Evolutionary conservation across 2,329 filamentous ascomycete species (phyloP).

Genomic region (Hypoxylon sp.): DNA sequence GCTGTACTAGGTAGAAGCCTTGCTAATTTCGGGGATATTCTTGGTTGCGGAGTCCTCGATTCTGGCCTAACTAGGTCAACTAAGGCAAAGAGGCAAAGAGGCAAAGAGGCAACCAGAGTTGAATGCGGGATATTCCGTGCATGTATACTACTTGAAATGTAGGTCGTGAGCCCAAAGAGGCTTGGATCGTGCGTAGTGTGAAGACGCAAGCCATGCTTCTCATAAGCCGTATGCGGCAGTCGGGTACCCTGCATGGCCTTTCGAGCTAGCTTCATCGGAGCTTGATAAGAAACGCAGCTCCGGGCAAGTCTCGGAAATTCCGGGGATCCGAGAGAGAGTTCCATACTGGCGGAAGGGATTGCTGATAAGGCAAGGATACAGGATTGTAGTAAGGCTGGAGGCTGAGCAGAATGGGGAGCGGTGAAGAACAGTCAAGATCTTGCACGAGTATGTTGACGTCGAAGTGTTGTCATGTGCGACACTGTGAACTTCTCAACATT

Average conservation of each 20-base stretch:
- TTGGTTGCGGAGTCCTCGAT: conserved; percentile 31
- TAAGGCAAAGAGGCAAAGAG: conserved; percentile 22
- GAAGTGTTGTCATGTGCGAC: conserved; percentile 19
- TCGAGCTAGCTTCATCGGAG: conserved; percentile 21
- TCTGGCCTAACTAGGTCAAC: conserved; percentile 5
- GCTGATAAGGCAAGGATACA: conserved; percentile 18
- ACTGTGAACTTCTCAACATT: conserved; percentile 18
- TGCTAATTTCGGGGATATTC: conserved; percentile 41
- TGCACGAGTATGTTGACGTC: conserved; percentile 15
- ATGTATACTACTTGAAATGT: conserved; percentile 24
- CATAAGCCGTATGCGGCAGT: conserved; percentile 16
- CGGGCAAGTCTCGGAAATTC: conserved; percentile 33
- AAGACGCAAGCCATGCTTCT: conserved; percentile 22
- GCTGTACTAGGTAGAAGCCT: conserved; percentile 25
- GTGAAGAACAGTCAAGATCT: conserved; percentile 26
- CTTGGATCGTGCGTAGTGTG: conserved; percentile 17
- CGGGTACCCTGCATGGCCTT: conserved; percentile 16
- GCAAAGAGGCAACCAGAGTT: conserved; percentile 15
- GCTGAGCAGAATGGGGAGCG: conserved; percentile 32
- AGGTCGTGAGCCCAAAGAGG: conserved; percentile 19
- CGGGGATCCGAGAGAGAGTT: conserved; percentile 31
- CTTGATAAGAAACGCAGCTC: conserved; percentile 31
- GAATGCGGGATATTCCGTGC: conserved; percentile 33
- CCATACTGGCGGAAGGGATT: not conserved
- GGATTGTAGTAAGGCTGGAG: conserved; percentile 42